phyloP scores from a whole-genome alignment of 2,329 filamentous ascomycete species.

The Xylariaceae sp. region DNA sequence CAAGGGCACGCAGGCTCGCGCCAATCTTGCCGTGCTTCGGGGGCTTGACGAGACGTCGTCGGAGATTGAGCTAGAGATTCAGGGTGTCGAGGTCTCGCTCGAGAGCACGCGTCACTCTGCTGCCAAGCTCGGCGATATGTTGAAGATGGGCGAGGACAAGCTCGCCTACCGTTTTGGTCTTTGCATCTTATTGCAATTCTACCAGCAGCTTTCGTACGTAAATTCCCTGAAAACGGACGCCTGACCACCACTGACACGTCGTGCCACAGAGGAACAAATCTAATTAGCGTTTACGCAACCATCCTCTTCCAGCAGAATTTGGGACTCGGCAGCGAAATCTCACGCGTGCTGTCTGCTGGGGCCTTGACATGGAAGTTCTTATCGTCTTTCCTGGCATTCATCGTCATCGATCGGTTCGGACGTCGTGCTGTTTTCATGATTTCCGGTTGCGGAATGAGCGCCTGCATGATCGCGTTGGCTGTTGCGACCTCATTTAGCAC shows the following conservation, averaged over 20 bases:
- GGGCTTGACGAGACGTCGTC: slow-evolving; percentile 21
- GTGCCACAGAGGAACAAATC: slow-evolving; percentile 39
- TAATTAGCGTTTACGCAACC: slow-evolving; percentile 46
- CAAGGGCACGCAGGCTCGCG: slow-evolving; percentile 29
- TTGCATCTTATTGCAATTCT: slow-evolving; percentile 48
- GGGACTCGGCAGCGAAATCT: slow-evolving; percentile 35
- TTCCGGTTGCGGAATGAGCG: slow-evolving; percentile 49
- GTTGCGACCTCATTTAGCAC: slow-evolving; percentile 49
- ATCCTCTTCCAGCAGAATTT: slow-evolving; percentile 42
- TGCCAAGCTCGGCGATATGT: slow-evolving; percentile 41
- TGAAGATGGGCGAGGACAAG: slow-evolving; percentile 50
- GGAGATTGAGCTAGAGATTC: slow-evolving; percentile 39
- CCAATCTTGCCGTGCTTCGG: slow-evolving; percentile 30
- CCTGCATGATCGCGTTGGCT: slow-evolving; percentile 54
- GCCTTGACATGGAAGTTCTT: slow-evolving; percentile 56
- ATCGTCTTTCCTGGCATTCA: slow-evolving; percentile 43
- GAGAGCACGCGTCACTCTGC: slow-evolving; percentile 39
- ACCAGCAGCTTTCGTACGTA: slow-evolving; percentile 45
- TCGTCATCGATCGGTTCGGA: slow-evolving; percentile 50
- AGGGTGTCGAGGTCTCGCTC: slow-evolving; percentile 47
- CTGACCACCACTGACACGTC: background rate
- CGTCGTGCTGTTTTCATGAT: slow-evolving; percentile 51
- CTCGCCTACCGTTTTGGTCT: slow-evolving; percentile 49
- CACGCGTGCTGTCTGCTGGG: slow-evolving; percentile 44
- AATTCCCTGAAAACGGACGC: background rate